Percentiles rank a stretch among this genome's conserved stretches.
Conservation (phyloP, 2,329 filamentous ascomycete species). For the Emericellopsis cladophorae region DNA sequence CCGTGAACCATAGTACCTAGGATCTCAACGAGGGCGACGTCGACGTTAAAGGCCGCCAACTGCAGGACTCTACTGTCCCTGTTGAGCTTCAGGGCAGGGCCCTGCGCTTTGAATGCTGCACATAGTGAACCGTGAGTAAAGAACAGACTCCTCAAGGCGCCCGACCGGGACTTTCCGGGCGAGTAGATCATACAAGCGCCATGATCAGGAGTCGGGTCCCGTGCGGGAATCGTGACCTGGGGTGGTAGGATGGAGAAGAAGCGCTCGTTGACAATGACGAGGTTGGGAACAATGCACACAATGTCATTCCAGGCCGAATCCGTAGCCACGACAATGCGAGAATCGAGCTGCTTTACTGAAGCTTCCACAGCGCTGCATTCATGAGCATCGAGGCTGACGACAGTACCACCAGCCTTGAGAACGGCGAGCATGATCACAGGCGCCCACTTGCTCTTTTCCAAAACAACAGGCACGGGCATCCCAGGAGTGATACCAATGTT, state of each 20-base stretch:
- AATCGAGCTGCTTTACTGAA: slow-evolving; percentile 28
- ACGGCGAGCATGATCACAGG: slow-evolving; percentile 59
- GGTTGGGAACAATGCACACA: slow-evolving; percentile 23
- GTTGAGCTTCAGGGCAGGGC: slow-evolving; percentile 33
- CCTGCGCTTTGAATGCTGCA: slow-evolving; percentile 38
- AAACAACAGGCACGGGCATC: slow-evolving; percentile 49
- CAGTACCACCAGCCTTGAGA: slow-evolving; percentile 43
- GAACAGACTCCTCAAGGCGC: slow-evolving; percentile 38
- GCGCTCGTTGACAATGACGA: slow-evolving; percentile 27
- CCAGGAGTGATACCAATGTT: slow-evolving; percentile 36
- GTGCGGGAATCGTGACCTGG: slow-evolving; percentile 14
- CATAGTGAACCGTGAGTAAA: slow-evolving; percentile 48
- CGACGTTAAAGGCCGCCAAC: slow-evolving; percentile 40
- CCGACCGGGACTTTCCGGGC: slow-evolving; percentile 32
- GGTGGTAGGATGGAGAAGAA: slow-evolving; percentile 22
- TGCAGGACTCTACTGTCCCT: slow-evolving; percentile 41
- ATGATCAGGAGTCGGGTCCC: slow-evolving; percentile 25
- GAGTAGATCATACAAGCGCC: slow-evolving; percentile 51
- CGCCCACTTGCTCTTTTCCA: slow-evolving; percentile 57
- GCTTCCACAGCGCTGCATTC: slow-evolving; percentile 26
- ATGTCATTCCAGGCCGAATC: slow-evolving; percentile 26
- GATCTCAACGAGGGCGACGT: slow-evolving; percentile 37
- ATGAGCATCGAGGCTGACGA: slow-evolving; percentile 34
- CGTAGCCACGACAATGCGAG: slow-evolving; percentile 29
- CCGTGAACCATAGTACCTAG: slow-evolving; percentile 40